Evolutionary conservation across 1,139 yeast species (phyloP).

Genomic region (Pichia sp.): DNA sequence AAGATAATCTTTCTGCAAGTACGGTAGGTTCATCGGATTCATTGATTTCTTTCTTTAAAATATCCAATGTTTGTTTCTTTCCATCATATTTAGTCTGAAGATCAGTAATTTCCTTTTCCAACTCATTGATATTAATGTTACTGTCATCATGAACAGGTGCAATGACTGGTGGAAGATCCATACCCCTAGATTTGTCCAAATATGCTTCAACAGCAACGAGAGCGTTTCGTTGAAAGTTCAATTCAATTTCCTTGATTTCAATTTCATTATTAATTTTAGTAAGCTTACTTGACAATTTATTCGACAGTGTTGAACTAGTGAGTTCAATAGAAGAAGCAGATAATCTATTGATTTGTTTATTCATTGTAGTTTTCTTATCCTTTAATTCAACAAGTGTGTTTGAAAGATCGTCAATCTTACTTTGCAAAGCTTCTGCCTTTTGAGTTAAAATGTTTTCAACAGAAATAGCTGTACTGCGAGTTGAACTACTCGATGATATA

Average conservation of each 20-base stretch:
- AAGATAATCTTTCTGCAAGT: conserved; percentile 13
- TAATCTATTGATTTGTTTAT: conserved; percentile 14
- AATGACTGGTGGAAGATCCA: conserved; percentile 13
- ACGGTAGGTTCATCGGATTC: conserved; percentile 6
- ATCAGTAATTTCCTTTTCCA: conserved; percentile 12
- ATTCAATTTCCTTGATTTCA: conserved; percentile 14
- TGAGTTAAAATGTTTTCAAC: conserved; percentile 14
- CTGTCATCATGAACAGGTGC: background rate
- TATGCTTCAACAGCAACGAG: conserved; percentile 16
- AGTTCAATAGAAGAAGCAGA: conserved; percentile 12
- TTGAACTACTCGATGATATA: conserved; percentile 9
- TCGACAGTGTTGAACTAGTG: background rate
- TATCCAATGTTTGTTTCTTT: conserved; percentile 8
- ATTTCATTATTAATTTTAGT: conserved; percentile 10
- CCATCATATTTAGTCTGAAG: conserved; percentile 10
- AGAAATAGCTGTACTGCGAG: conserved; percentile 10
- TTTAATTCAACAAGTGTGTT: conserved; percentile 1
- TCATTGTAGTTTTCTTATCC: conserved; percentile 2
- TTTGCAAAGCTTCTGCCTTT: conserved; percentile 7
- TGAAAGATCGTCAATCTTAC: conserved; percentile 4
- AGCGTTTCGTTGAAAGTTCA: conserved; percentile 16
- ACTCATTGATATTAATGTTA: background rate
- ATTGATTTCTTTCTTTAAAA: conserved; percentile 1
- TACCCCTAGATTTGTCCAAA: conserved; percentile 12
- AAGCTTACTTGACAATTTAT: conserved; percentile 7